Evolutionary conservation across 2,329 filamentous ascomycete genomes (phyloP).

Genomic region (Drechslerella coelobrocha): DNA sequence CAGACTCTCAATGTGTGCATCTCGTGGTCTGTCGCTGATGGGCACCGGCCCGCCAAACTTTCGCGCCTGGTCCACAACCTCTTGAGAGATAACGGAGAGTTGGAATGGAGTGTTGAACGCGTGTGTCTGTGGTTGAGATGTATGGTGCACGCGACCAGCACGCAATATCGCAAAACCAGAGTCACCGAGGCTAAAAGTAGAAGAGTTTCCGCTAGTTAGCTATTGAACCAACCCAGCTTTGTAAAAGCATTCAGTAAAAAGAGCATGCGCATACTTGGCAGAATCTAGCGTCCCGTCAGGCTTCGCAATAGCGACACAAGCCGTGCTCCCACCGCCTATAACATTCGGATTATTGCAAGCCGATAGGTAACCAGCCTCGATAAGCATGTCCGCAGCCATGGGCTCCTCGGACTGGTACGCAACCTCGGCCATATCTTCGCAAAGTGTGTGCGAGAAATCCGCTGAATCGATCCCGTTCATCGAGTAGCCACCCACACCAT

Average conservation of each 20-base stretch:
- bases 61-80: slow-evolving; percentile 77
- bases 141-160: slow-evolving; percentile 81
- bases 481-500: slow-evolving; percentile 94
- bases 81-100: slow-evolving; percentile 82
- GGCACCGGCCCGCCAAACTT: slow-evolving; percentile 78
- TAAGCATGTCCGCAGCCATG: slow-evolving; percentile 62
- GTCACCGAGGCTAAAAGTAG: slow-evolving; percentile 72
- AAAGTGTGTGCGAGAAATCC: slow-evolving; percentile 92
- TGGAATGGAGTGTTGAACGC: slow-evolving; percentile 98
- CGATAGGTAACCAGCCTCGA: slow-evolving; percentile 83
- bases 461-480: slow-evolving; percentile 92
- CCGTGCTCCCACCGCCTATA: slow-evolving; percentile 85
- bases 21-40: slow-evolving; percentile 80
- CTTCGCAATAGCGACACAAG: slow-evolving; percentile 80
- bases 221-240: no score
- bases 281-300: slow-evolving; percentile 79
- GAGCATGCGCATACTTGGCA: slow-evolving; percentile 68
- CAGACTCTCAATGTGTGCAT: slow-evolving; percentile 80
- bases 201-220: slow-evolving; percentile 43
- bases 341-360: slow-evolving; percentile 77
- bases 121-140: slow-evolving; percentile 87
- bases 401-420: slow-evolving; percentile 67
- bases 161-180: slow-evolving; percentile 90
- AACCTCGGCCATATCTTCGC: slow-evolving; percentile 85
- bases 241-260: slow-evolving; percentile 10